Conservation (phyloP, 2,329 filamentous ascomycete genomes). For the Ceratocystis papillata region DNA sequence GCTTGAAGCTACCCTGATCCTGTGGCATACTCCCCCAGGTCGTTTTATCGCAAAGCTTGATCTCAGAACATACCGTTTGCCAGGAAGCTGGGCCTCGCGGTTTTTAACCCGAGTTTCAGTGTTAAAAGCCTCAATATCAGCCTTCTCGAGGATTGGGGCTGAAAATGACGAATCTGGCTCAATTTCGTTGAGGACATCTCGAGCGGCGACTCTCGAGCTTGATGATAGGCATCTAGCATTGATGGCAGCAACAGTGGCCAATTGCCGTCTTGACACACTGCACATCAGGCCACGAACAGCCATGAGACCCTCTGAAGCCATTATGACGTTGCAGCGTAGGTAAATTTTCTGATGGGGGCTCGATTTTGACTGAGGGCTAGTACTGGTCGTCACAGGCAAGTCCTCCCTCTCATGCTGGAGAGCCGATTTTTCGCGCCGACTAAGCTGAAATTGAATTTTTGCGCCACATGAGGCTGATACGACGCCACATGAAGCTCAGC, state of each 20-base stretch:
- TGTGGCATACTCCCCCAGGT: neutral
- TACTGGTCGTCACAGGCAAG: conserved; percentile 4
- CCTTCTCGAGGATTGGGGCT: conserved; percentile 34
- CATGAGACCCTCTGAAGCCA: conserved; percentile 27
- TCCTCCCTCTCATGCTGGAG: conserved; percentile 8
- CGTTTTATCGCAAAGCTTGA: neutral
- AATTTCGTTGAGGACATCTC: conserved; percentile 22
- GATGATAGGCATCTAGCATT: conserved; percentile 25
- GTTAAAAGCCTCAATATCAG: conserved; percentile 35
- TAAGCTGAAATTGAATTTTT: conserved; percentile 8
- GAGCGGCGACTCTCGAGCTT: conserved; percentile 17
- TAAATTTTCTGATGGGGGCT: neutral
- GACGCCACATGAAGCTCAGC: neutral
- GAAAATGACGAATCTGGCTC: conserved; percentile 29
- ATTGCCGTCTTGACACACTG: conserved; percentile 18
- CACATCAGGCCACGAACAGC: conserved; percentile 27
- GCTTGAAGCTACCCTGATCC: neutral
- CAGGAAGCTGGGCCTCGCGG: conserved; percentile 35
- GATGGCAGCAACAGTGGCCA: conserved; percentile 24
- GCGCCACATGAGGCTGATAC: conserved; percentile 17
- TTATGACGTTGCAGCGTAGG: neutral
- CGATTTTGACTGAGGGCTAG: neutral
- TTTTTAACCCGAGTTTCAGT: conserved; percentile 32
- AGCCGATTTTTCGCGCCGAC: conserved; percentile 19
- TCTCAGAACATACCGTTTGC: conserved; percentile 36